These are phyloP conservation scores for Hylodesmum podocarpum DNA, from an alignment of 306 rosid genomes.

Conservation along the genomic window DNA sequence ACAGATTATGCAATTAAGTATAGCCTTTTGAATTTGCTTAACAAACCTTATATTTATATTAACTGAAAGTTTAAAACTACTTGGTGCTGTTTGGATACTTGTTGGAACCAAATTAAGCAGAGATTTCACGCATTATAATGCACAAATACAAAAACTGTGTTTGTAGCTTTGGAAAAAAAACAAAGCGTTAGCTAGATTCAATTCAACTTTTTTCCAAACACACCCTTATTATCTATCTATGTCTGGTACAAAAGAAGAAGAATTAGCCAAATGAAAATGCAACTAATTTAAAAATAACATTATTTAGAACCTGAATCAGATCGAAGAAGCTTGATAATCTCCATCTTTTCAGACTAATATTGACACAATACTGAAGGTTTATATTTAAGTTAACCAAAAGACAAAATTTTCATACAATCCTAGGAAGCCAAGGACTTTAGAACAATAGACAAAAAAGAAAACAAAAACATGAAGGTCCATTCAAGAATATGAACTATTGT, in stretches of 20 bases:
- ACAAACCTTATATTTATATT: no score
- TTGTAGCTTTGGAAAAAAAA: no score
- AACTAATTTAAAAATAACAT: constrained; percentile 7
- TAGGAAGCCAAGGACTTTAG: constrained; percentile 5
- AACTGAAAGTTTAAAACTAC: no score
- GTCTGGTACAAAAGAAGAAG: neutral
- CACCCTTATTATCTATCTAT: no score
- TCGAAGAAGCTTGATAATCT: constrained; percentile 24
- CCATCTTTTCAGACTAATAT: constrained; percentile 1
- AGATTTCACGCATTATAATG: no score
- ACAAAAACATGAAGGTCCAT: neutral
- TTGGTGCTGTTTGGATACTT: no score
- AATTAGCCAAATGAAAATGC: constrained; percentile 1
- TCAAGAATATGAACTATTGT: neutral
- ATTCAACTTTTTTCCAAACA: no score
- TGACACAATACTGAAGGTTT: neutral
- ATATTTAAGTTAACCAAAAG: neutral
- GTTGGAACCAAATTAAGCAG: no score
- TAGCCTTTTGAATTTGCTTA: no score
- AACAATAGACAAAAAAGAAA: neutral
- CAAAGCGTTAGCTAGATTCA: no score
- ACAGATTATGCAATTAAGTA: neutral
- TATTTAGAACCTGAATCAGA: constrained; percentile 26
- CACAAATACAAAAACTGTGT: no score
- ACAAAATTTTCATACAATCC: neutral